Percentiles rank a stretch among this genome's conserved stretches.
These are phyloP conservation scores for Epichloe gansuensis DNA, from an alignment of 2,329 filamentous ascomycete species.

Conservation along the genomic window DNA sequence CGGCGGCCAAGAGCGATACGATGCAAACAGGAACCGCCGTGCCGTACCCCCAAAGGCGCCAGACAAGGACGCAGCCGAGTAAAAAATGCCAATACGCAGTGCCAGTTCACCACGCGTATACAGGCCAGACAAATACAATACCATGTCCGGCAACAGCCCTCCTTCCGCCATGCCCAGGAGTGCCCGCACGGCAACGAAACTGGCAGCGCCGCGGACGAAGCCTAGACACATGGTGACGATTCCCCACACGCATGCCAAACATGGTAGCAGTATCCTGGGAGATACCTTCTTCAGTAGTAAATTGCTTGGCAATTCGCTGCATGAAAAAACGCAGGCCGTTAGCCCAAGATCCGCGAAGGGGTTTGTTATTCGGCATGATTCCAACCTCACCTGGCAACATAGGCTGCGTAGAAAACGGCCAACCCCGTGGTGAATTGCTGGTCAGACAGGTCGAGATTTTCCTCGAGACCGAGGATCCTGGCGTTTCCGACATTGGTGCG, in stretches of 20 bases:
- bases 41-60: slow-evolving; percentile 56
- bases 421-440: slow-evolving; percentile 52
- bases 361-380: not conserved
- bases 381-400: slow-evolving; percentile 38
- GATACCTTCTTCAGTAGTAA: slow-evolving; percentile 49
- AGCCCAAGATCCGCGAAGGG: no score
- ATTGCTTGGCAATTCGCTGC: slow-evolving; percentile 49
- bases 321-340: no score
- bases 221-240: slow-evolving; percentile 58
- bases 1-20: no score
- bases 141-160: slow-evolving; percentile 56
- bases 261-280: slow-evolving; percentile 48
- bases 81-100: slow-evolving; percentile 59
- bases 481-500: slow-evolving; percentile 64
- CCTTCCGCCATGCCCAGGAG: slow-evolving; percentile 57
- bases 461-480: slow-evolving; percentile 48
- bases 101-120: slow-evolving; percentile 63
- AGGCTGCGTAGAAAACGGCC: slow-evolving; percentile 52
- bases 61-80: slow-evolving; percentile 56
- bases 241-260: slow-evolving; percentile 53
- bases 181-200: slow-evolving; percentile 54
- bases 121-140: slow-evolving; percentile 62
- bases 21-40: no score
- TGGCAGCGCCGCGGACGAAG: slow-evolving; percentile 49
- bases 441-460: slow-evolving; percentile 43